phyloP scores from a whole-genome alignment of 805 yeast species.

The Scheffersomyces ergatensis region DNA sequence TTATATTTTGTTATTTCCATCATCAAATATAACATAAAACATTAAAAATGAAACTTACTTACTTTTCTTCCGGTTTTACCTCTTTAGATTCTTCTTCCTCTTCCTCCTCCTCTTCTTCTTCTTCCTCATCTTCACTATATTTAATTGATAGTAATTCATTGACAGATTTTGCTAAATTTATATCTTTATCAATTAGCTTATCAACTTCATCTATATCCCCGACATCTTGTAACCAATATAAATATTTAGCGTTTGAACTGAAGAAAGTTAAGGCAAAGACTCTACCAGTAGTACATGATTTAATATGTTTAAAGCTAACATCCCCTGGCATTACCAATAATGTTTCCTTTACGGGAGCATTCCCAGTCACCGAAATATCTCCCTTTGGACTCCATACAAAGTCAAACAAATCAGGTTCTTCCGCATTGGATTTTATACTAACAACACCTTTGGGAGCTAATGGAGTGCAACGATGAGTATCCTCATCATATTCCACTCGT shows the following conservation, averaged over 20 bases:
- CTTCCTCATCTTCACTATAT: slow-evolving; percentile 27
- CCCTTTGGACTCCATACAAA: slow-evolving; percentile 74
- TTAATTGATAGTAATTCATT: slow-evolving; percentile 44
- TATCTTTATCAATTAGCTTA: slow-evolving; percentile 59
- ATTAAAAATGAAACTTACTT: background rate
- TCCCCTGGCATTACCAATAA: slow-evolving; percentile 82
- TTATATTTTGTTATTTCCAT: no score
- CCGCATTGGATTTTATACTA: slow-evolving; percentile 57
- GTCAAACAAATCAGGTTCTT: slow-evolving; percentile 69
- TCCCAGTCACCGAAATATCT: slow-evolving; percentile 36
- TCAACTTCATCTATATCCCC: slow-evolving; percentile 62
- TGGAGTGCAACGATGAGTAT: slow-evolving; percentile 66
- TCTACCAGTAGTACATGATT: slow-evolving; percentile 72
- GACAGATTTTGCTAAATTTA: slow-evolving; percentile 45
- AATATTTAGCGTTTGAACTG: slow-evolving; percentile 57
- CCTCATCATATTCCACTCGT: slow-evolving; percentile 61
- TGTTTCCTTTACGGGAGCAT: slow-evolving; percentile 49
- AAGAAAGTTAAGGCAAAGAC: slow-evolving; percentile 66
- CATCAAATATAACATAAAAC: background rate
- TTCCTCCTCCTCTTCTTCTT: slow-evolving; percentile 10
- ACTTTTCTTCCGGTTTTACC: slow-evolving; percentile 4
- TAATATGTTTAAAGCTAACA: slow-evolving; percentile 69
- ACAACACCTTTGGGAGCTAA: slow-evolving; percentile 66
- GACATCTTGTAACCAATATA: slow-evolving; percentile 76
- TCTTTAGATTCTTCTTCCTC: slow-evolving; percentile 5